Evolutionary conservation across 2,329 filamentous ascomycete species (phyloP).

Genomic region (Cryphonectria japonica): DNA sequence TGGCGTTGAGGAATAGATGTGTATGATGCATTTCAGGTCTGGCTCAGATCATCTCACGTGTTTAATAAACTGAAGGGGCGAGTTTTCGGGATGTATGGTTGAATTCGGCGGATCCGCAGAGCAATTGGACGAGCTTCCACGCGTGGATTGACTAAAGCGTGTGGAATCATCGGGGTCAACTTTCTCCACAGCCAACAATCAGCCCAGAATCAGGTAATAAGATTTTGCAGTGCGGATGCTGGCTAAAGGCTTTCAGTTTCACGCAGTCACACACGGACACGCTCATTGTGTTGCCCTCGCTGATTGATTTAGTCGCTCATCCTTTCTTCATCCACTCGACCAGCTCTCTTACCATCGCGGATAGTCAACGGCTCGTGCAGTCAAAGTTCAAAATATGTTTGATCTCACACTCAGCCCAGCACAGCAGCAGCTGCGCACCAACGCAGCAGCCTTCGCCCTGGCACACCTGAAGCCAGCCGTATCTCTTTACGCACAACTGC

Average conservation of each 20-base stretch:
- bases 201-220: not conserved
- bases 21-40: not conserved
- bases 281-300: not conserved
- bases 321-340: not conserved
- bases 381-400: conserved; percentile 8
- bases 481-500: conserved; percentile 2
- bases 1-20: conserved; percentile 6
- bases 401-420: conserved; percentile 14
- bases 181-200: not conserved
- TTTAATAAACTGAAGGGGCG: not conserved
- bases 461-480: conserved; percentile 7
- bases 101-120: not conserved
- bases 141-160: not conserved
- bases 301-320: not conserved
- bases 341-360: not conserved
- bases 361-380: not conserved
- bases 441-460: conserved; percentile 18
- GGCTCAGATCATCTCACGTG: not conserved
- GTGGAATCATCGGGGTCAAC: not conserved
- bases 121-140: not conserved
- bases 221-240: not conserved
- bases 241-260: not conserved
- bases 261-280: not conserved
- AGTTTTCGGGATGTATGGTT: not conserved
- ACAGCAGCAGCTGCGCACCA: conserved; percentile 13